Conservation (phyloP, 805 yeast genomes). For the Candida sakaeoensis region DNA sequence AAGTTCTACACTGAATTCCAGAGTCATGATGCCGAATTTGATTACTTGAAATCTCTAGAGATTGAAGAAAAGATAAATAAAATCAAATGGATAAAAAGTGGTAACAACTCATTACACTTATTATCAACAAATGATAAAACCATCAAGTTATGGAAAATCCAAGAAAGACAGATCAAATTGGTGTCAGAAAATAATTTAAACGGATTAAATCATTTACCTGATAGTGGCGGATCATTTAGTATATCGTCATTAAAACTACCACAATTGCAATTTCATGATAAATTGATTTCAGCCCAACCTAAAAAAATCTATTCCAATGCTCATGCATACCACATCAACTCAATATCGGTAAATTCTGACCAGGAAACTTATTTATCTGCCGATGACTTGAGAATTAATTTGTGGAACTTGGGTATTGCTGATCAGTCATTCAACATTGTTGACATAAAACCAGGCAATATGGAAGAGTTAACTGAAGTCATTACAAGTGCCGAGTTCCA, state of each 20-base stretch:
- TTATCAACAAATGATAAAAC: conserved; percentile 95
- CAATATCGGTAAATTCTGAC: conserved; percentile 90
- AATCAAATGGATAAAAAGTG: conserved; percentile 90
- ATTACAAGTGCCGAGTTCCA: conserved; percentile 96
- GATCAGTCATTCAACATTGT: conserved; percentile 96
- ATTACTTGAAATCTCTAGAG: conserved; percentile 90
- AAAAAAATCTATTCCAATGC: conserved; percentile 90
- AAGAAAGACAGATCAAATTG: conserved; percentile 85
- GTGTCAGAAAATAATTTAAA: conserved; percentile 84
- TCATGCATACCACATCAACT: conserved; percentile 96
- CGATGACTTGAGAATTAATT: conserved; percentile 90
- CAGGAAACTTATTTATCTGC: conserved; percentile 91
- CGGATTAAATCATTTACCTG: conserved; percentile 26
- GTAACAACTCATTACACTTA: conserved; percentile 85
- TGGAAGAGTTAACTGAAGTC: conserved; percentile 98
- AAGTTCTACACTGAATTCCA: conserved; percentile 96
- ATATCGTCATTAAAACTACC: conserved; percentile 67
- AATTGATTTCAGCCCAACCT: conserved; percentile 92
- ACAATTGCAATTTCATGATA: conserved; percentile 87
- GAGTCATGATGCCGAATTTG: conserved; percentile 97
- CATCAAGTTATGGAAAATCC: conserved; percentile 95
- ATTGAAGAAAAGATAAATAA: conserved; percentile 98
- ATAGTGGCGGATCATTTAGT: conserved; percentile 7
- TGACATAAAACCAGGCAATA: conserved; percentile 94
- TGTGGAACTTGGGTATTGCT: conserved; percentile 93